Evolutionary conservation across 2,329 filamentous ascomycete species (phyloP).

Genomic region (Mariannaea sp.): DNA sequence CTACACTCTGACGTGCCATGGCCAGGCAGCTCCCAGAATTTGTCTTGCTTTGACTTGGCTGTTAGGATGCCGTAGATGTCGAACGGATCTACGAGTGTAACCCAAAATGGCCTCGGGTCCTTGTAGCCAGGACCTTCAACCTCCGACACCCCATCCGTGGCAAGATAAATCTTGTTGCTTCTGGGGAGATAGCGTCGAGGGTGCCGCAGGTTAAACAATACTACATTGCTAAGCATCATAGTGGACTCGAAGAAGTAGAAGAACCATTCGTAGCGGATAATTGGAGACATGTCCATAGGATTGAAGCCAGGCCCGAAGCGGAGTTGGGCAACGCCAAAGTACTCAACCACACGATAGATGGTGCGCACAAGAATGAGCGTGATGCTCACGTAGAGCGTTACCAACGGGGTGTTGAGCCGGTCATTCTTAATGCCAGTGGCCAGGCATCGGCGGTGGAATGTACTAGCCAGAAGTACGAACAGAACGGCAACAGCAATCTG

Average conservation of each 20-base stretch:
- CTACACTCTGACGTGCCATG: background rate
- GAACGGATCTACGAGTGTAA: conserved; percentile 50
- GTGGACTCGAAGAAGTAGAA: conserved; percentile 62
- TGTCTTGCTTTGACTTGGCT: conserved; percentile 40
- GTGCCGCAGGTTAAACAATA: conserved; percentile 56
- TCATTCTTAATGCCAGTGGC: conserved; percentile 42
- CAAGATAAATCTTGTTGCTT: conserved; percentile 55
- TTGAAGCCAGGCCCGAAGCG: conserved; percentile 46
- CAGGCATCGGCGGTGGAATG: conserved; percentile 54
- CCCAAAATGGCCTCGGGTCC: conserved; percentile 50
- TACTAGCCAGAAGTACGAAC: conserved; percentile 54
- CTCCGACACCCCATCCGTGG: conserved; percentile 55
- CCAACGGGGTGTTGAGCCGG: conserved; percentile 45
- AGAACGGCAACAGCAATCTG: conserved; percentile 57
- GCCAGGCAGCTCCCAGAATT: conserved; percentile 43
- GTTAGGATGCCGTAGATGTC: conserved; percentile 44
- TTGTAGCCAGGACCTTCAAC: conserved; percentile 54
- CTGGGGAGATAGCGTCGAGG: conserved; percentile 56
- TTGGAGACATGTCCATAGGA: conserved; percentile 45
- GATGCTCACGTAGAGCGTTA: conserved; percentile 57
- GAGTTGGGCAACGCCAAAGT: conserved; percentile 55
- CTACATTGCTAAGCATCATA: conserved; percentile 57
- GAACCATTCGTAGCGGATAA: conserved; percentile 62
- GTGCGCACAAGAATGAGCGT: conserved; percentile 57
- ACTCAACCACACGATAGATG: conserved; percentile 63